These are phyloP conservation scores for Persicaria tinctoria DNA, from an alignment of 148 eudicot species.

Conservation along the genomic window DNA sequence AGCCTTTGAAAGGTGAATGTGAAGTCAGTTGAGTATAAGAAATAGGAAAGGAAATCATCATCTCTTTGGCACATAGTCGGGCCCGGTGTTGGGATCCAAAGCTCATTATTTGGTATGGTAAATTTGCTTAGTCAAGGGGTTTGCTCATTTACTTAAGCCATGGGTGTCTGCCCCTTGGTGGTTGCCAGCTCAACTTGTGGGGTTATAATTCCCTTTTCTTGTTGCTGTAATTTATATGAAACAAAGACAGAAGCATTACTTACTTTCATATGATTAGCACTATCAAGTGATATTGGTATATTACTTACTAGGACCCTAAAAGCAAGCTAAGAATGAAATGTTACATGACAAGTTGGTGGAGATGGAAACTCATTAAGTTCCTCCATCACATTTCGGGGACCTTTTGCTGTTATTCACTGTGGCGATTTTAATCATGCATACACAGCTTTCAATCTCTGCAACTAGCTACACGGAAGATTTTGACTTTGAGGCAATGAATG, in stretches of 20 bases:
- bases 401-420: not conserved
- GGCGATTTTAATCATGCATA: not conserved
- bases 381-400: not conserved
- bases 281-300: not conserved
- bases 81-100: not conserved
- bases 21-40: not conserved
- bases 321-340: not conserved
- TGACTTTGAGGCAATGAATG: conserved; percentile 70
- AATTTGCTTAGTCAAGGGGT: not conserved
- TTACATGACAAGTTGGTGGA: not conserved
- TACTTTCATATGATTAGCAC: not conserved
- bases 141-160: no score
- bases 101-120: not conserved
- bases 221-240: no score
- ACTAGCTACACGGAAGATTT: conserved; percentile 48
- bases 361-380: not conserved
- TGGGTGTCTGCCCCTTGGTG: no score
- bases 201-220: no score
- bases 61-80: not conserved
- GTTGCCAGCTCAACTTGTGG: no score
- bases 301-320: not conserved
- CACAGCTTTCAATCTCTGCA: conserved; percentile 26
- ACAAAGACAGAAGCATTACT: not conserved
- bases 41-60: not conserved
- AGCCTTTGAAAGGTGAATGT: not conserved